Evolutionary conservation across 2,329 filamentous ascomycete genomes (phyloP).

Genomic region (Sarocladiaceae sp.): DNA sequence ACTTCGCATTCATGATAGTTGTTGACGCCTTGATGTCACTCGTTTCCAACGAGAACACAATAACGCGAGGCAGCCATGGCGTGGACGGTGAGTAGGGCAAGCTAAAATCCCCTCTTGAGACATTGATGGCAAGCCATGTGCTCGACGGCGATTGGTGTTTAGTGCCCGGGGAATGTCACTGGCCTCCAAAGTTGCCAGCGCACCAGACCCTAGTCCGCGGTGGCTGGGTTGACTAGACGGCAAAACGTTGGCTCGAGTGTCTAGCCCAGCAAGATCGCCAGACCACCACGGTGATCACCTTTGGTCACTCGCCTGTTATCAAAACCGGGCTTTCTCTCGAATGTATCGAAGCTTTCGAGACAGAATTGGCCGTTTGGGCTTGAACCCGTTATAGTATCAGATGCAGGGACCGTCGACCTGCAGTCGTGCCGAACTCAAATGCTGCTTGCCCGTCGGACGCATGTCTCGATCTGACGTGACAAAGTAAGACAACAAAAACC

Average conservation of each 20-base stretch:
- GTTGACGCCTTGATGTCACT: no score
- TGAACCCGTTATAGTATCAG: neutral
- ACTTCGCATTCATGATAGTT: no score
- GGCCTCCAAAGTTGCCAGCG: conserved; percentile 4
- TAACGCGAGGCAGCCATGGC: neutral
- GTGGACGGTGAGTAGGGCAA: neutral
- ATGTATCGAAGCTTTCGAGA: neutral
- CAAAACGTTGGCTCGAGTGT: neutral
- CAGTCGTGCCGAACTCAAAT: neutral
- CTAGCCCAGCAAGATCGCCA: no score
- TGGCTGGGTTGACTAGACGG: neutral
- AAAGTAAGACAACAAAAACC: neutral
- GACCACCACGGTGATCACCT: no score
- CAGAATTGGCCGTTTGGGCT: neutral
- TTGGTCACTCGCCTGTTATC: no score
- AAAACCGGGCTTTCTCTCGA: neutral
- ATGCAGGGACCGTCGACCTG: conserved; percentile 4
- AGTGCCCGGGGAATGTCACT: neutral
- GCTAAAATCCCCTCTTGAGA: neutral
- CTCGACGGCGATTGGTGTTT: neutral
- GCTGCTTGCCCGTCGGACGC: neutral
- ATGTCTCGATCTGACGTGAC: conserved; percentile 7
- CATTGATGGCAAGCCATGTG: conserved; percentile 7
- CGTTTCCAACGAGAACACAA: no score
- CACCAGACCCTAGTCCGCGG: conserved; percentile 3